Evolutionary conservation across 2,329 filamentous ascomycete species (phyloP), one percentile per base, ranked within the genome.

Genomic region (Hypoxylon sp.): DNA sequence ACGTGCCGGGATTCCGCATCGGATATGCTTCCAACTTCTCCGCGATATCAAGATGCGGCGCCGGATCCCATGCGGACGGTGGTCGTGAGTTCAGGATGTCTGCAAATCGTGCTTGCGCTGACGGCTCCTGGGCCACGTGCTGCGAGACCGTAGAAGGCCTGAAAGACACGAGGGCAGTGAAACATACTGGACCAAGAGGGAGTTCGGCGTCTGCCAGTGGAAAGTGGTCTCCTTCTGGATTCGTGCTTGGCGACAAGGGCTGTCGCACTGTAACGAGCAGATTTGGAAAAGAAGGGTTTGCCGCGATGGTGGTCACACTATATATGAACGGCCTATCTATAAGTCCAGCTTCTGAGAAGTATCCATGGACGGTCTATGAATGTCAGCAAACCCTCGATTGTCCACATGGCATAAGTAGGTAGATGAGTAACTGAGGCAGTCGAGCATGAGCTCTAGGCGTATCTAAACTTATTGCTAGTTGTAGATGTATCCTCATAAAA

Each of bases 301-400:
- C 78, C 24, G 82, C 79, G 2, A 87, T 69, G 3, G 79, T 76
- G 2, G 80, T 79, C 2, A 87, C 83, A 24, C 82, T 80, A 74
- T 87, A 87, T 56, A 89, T 75, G 71, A 86, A 88, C 1, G 87
- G 86, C 1, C 86, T 82, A 66, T 87, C 83, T 1, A 74, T 64
- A 3, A 79, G 74, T 4, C 84, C 87, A 0, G 80, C 78, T 21
- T 83, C 80, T 2, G 85, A 85, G 73, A 88, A 89, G 72, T 83
- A 86, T 7, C 86, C 87, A 71, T 88, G 84, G 21, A 89, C 85
- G 7, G 85, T 84, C 86, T 88, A 39, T 57, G 7, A 37, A 62
- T 55, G 50, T 70, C 46, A 69, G 68, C 29, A 29, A 57, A 27
- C 24, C 24, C 2, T 35, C 47, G 13, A 35, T 19, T 50, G 15